Evolutionary conservation across 306 rosid species (phyloP).

Genomic region (Dryas drummondii): DNA sequence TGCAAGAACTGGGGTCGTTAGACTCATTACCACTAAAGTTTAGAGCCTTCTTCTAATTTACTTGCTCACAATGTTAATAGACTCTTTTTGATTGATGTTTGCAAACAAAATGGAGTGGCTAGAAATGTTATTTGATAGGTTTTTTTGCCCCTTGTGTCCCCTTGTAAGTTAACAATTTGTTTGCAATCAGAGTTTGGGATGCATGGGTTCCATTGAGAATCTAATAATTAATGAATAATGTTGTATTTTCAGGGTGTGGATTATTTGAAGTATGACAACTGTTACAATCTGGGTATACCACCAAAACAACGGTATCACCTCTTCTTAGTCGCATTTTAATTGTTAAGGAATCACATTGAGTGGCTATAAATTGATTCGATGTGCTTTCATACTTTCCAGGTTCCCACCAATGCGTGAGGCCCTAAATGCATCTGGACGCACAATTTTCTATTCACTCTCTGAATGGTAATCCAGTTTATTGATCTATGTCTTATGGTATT

Average conservation of each 20-base stretch:
- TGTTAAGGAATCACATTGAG: conserved; percentile 12
- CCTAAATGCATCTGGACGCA: conserved; percentile 59
- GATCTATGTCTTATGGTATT: conserved; percentile 20
- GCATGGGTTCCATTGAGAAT: not conserved
- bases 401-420: conserved; percentile 98
- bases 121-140: not conserved
- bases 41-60: not conserved
- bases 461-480: conserved; percentile 65
- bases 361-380: conserved; percentile 32
- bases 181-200: not conserved
- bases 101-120: not conserved
- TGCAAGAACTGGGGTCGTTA: not conserved
- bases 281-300: conserved; percentile 78
- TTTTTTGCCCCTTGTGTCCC: not conserved
- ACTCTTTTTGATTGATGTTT: not conserved
- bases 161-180: not conserved
- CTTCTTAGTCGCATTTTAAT: conserved; percentile 28
- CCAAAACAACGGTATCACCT: conserved; percentile 67
- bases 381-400: conserved; percentile 48
- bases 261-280: conserved; percentile 96
- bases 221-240: not conserved
- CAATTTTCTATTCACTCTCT: conserved; percentile 77
- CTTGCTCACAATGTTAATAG: not conserved
- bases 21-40: not conserved
- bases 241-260: conserved; percentile 63